Percentiles rank a stretch among this genome's conserved stretches.
Conservation (phyloP, 164 flowering plant species). For the Pachysandra terminalis region DNA sequence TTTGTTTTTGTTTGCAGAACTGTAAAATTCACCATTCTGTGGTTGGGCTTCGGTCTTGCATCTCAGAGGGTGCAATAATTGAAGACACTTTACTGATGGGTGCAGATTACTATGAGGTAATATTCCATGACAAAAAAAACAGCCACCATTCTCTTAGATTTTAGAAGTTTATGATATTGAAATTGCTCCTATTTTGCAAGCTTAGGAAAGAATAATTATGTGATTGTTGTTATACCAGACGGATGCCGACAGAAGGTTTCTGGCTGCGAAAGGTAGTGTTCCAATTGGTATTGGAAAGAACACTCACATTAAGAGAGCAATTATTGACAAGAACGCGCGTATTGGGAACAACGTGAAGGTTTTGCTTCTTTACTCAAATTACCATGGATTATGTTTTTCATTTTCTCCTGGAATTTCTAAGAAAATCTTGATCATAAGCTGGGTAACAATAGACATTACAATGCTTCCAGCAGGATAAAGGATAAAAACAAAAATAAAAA, state of each 20-base stretch:
- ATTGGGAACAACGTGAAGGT: constrained; percentile 94
- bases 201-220: background rate
- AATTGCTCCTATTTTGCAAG: background rate
- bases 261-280: constrained; percentile 87
- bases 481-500: background rate
- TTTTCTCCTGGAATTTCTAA: background rate
- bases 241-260: constrained; percentile 72
- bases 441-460: background rate
- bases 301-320: constrained; percentile 90
- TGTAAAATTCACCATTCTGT: constrained; percentile 96
- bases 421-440: background rate
- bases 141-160: background rate
- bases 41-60: constrained; percentile 88
- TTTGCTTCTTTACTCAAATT: background rate
- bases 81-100: constrained; percentile 95
- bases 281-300: constrained; percentile 93
- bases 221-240: constrained; percentile 46
- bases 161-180: background rate
- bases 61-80: constrained; percentile 91
- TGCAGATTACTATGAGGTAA: constrained; percentile 94
- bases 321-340: constrained; percentile 98
- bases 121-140: background rate
- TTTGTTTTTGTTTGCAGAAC: constrained; percentile 65
- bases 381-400: background rate
- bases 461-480: background rate